Base-by-base conservation (phyloP, 129 eudicot species). In the Artemisia tridentata region DNA sequence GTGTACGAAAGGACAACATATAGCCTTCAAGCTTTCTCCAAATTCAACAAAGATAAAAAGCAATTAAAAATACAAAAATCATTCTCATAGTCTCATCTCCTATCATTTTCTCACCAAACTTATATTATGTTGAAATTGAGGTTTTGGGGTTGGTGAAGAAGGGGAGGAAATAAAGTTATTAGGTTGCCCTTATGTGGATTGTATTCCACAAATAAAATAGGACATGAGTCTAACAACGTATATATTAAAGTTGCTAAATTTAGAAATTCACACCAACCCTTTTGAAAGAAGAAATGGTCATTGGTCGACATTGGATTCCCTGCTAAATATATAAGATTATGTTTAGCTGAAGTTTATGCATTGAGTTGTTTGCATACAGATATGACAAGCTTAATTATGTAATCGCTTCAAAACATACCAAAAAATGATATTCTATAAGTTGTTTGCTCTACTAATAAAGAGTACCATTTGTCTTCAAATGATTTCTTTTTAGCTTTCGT, bases 1-100 rank as follows among this genome's bases (percentile, higher is more conserved):
- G 29, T 14, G 14, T 21, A 79, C 68, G 78, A 72, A 72, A 79
- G 64, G 23, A 79, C 68, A 60, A 59, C 81, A 70, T 72, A 34
- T 74, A 72, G 50, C 50, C 65, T 63, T 54, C 53, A 64, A 18
- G 20, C 43, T 59, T 73, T 59, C n/a, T 16, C 15, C 43, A 31
- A 13, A 31, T n/a, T n/a, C n/a, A 21, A 73, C n/a, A 10, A 5
- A 34, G 7, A 34, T 34, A 34, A 20, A 20, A 13, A 58, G n/a
- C 6, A 11, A 67, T 29, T 63, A 12, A 19, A 47, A 16, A 43
- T 13, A 45, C 13, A 41, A 6, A 72, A 4, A 45, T 57, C 56
- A 72, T 72, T 45, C 27, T 45, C 47, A 72, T 58, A 67, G 58
- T 55, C 12, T 71, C 48, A 43, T 56, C 41, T 20, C 16, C 67